Percentiles rank a stretch among this genome's conserved stretches.
These are phyloP conservation scores for Ceratocystis smalleyi DNA, from an alignment of 2,329 filamentous ascomycete species.

Conservation along the genomic window DNA sequence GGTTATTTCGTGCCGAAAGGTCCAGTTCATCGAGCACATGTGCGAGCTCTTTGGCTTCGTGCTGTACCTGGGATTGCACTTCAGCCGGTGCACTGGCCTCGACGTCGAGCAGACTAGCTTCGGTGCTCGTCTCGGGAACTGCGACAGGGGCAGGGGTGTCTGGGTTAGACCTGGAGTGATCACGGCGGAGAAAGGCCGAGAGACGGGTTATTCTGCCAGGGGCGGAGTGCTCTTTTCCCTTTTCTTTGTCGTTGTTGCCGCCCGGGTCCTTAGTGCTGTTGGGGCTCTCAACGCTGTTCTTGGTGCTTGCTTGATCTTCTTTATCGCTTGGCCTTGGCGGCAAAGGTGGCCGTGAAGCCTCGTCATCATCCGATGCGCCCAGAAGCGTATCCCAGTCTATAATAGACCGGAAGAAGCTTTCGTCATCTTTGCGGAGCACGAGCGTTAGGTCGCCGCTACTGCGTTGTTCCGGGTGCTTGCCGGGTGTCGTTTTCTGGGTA, in stretches of 20 bases:
- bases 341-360: constrained; percentile 36
- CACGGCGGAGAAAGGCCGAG: constrained; percentile 26
- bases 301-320: constrained; percentile 15
- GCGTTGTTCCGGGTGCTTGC: not conserved
- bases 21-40: constrained; percentile 72
- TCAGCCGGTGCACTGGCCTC: constrained; percentile 25
- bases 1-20: constrained; percentile 69
- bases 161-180: constrained; percentile 27
- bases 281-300: constrained; percentile 26
- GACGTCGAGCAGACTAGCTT: constrained; percentile 7
- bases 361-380: constrained; percentile 24
- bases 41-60: constrained; percentile 55
- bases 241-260: constrained; percentile 19
- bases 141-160: not conserved
- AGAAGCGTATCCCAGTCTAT: constrained; percentile 23
- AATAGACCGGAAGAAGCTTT: constrained; percentile 41
- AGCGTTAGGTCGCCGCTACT: not conserved
- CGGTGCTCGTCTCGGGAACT: constrained; percentile 17
- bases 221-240: constrained; percentile 15
- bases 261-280: not conserved
- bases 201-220: constrained; percentile 22
- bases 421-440: constrained; percentile 41
- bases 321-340: constrained; percentile 29
- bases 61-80: constrained; percentile 29
- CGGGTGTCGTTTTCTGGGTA: not conserved